Evolutionary conservation across 345 rosid species (phyloP).

Genomic region (Heritiera littoralis): DNA sequence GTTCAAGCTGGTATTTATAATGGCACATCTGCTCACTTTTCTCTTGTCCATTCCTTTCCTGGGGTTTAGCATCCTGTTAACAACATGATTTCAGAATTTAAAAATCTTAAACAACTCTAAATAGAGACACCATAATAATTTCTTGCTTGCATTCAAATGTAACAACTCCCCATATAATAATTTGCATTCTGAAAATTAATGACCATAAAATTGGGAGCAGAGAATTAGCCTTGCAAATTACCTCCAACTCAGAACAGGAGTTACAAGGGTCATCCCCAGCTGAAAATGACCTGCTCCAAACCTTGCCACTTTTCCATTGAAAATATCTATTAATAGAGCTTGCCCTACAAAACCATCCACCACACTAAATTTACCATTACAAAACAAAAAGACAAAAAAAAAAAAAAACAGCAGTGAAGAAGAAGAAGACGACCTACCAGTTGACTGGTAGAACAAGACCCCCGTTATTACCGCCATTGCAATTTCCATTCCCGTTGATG

Average conservation of each 20-base stretch:
- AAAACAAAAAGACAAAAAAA: background rate
- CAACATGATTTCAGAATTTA: slow-evolving; percentile 11
- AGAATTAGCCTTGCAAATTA: slow-evolving; percentile 24
- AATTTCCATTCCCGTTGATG: slow-evolving; percentile 21
- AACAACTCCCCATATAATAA: background rate
- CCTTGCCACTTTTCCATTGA: slow-evolving; percentile 45
- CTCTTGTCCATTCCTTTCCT: slow-evolving; percentile 41
- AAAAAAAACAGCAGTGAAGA: background rate
- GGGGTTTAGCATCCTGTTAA: slow-evolving; percentile 41
- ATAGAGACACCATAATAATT: background rate
- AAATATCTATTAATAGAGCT: slow-evolving; percentile 58
- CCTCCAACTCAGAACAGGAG: slow-evolving; percentile 53
- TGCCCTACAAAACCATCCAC: slow-evolving; percentile 40
- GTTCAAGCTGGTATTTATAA: slow-evolving; percentile 73
- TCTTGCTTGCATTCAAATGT: background rate
- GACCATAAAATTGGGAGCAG: background rate
- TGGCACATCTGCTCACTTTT: slow-evolving; percentile 43
- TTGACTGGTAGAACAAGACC: slow-evolving; percentile 53
- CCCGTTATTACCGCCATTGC: slow-evolving; percentile 18
- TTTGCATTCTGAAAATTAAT: background rate
- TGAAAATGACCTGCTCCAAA: slow-evolving; percentile 51
- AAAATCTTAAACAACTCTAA: background rate
- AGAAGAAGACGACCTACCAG: slow-evolving; percentile 37
- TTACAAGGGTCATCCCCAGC: slow-evolving; percentile 55
- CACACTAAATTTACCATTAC: slow-evolving; percentile 10